These are phyloP conservation scores for Peziza echinospora DNA, from an alignment of 495 filamentous ascomycete genomes.

Conservation along the genomic window DNA sequence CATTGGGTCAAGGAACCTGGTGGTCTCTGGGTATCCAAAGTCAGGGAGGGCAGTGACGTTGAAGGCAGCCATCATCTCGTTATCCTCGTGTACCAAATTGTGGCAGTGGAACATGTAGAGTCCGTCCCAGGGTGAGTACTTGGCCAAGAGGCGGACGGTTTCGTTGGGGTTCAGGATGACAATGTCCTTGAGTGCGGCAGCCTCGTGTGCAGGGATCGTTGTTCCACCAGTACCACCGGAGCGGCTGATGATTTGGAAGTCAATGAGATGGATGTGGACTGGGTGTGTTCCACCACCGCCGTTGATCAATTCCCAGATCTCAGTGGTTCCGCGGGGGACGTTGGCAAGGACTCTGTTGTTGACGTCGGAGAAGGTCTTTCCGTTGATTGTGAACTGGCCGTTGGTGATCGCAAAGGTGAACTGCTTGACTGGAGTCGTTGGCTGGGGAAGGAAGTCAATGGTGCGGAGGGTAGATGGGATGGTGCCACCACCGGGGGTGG, in stretches of 20 bases:
- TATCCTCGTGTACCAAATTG: slow-evolving; percentile 36
- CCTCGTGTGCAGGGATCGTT: slow-evolving; percentile 27
- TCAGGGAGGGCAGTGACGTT: slow-evolving; percentile 29
- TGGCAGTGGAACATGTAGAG: slow-evolving; percentile 33
- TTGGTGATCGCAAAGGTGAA: slow-evolving; percentile 25
- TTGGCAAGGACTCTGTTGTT: slow-evolving; percentile 30
- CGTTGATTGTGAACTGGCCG: slow-evolving; percentile 29
- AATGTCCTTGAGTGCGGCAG: slow-evolving; percentile 30
- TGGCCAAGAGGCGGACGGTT: slow-evolving; percentile 27
- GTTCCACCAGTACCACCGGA: slow-evolving; percentile 18
- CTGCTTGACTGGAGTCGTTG: slow-evolving; percentile 21
- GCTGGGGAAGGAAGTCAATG: slow-evolving; percentile 20
- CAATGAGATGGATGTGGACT: slow-evolving; percentile 38
- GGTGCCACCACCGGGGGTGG: slow-evolving; percentile 18
- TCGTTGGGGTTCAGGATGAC: slow-evolving; percentile 28
- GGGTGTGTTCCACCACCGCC: slow-evolving; percentile 27
- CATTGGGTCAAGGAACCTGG: slow-evolving; percentile 23
- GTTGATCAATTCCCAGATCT: slow-evolving; percentile 33
- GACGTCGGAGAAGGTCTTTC: slow-evolving; percentile 28
- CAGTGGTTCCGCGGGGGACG: slow-evolving; percentile 25
- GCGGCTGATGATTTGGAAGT: slow-evolving; percentile 30
- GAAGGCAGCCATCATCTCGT: slow-evolving; percentile 41
- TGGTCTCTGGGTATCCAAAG: slow-evolving; percentile 28
- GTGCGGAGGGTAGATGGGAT: slow-evolving; percentile 18
- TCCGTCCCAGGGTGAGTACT: slow-evolving; percentile 31